Evolutionary conservation across 306 rosid genomes (phyloP), one percentile per base, ranked within the genome.

Genomic region (Sophora flavescens): DNA sequence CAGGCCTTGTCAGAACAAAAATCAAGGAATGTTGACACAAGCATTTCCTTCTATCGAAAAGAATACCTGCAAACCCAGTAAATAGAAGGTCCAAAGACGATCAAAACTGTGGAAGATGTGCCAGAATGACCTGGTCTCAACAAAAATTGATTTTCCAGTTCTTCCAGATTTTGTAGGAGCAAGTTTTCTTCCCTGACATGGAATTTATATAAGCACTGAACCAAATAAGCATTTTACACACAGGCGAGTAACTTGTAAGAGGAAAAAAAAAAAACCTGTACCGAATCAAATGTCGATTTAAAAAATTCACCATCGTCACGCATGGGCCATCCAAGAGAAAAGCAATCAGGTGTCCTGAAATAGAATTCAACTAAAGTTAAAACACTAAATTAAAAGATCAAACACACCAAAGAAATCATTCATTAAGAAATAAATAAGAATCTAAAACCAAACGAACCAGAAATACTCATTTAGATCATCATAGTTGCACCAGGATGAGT

Each of bases 301-400:
- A 94, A 94, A 89, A 94, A 94, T 30, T 88, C 94, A 52, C 93
- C 98, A 84, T 93, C 98, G 59, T 93, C 98, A 57, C 98, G 96
- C 98, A 93, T 93, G 44, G 98, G 98, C 98, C 98, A 93, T 71
- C 98, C 98, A 38, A 93, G 96, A 83, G 98, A 89, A 79, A 93
- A 93, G 91, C 98, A 90, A 82, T 89, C 89, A 77, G 98, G 71
- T 36, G 93, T 87, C 98, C 98, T 93, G 64, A 33, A 64, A 64
- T 51, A 60, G 28, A 78, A 70, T 65, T 65, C 16, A 52, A 74
- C 26, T 42, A 61, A 51, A 73, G 75, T 67, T 69, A 62, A 44
- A 81, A 41, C 74, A 58, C 45, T 18, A 35, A 60, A 60, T 6
- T 69, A 38, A 62, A 76, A 60, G 45, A 61, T 22, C 73, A 65